Evolutionary conservation across 2,329 filamentous ascomycete genomes (phyloP).

Genomic region (Didymosphaeria variabile): DNA sequence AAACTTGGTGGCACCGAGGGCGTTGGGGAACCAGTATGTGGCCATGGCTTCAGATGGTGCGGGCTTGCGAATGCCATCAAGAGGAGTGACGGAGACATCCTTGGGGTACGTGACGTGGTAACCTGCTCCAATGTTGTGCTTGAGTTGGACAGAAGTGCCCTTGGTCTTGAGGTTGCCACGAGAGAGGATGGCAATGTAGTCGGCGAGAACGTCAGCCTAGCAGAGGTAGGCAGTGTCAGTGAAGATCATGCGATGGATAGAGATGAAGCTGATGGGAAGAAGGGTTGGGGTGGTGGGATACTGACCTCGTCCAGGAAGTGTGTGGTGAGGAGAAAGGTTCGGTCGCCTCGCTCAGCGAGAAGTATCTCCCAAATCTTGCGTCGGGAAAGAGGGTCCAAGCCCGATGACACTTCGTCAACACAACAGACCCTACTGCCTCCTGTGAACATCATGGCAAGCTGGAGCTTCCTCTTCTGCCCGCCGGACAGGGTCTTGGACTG

Average conservation of each 20-base stretch:
- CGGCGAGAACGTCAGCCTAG: conserved; percentile 80
- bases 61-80: conserved; percentile 53
- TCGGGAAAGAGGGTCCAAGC: conserved; percentile 84
- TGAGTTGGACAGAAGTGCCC: conserved; percentile 86
- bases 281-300: background rate
- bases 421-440: conserved; percentile 89
- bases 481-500: conserved; percentile 82
- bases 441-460: conserved; percentile 94
- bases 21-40: conserved; percentile 76
- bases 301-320: conserved; percentile 84
- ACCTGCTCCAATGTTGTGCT: conserved; percentile 81
- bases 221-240: background rate
- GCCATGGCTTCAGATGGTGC: conserved; percentile 68
- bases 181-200: conserved; percentile 87
- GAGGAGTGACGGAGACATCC: conserved; percentile 57
- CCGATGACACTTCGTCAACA: conserved; percentile 89
- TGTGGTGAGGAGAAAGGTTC: conserved; percentile 88
- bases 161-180: conserved; percentile 83
- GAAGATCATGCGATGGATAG: background rate
- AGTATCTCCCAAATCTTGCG: conserved; percentile 96
- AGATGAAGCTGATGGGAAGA: background rate
- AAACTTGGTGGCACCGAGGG: conserved; percentile 74
- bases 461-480: conserved; percentile 90
- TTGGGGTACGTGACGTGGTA: conserved; percentile 71
- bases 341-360: conserved; percentile 79